Percentiles rank a stretch among this genome's conserved stretches.
These are phyloP conservation scores for Fusarium dimerum DNA, from an alignment of 2,329 filamentous ascomycete genomes.

Conservation along the genomic window DNA sequence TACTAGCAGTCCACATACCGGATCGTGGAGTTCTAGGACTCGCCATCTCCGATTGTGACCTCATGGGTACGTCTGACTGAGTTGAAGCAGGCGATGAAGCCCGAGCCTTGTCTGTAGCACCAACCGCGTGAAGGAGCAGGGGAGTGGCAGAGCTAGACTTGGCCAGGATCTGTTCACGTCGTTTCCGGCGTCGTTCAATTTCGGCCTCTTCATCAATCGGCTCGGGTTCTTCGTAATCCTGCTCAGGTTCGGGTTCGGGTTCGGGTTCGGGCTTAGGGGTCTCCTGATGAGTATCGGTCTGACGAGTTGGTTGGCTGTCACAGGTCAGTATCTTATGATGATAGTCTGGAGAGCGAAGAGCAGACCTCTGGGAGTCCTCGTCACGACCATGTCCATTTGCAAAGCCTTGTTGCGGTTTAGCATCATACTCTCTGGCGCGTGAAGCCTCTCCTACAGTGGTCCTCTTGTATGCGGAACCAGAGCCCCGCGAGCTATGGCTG, in stretches of 20 bases:
- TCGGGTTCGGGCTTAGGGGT: conserved; percentile 19
- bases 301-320: conserved; percentile 8
- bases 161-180: conserved; percentile 81
- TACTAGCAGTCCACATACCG: conserved; percentile 37
- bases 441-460: conserved; percentile 59
- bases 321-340: conserved; percentile 9
- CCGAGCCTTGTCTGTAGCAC: conserved; percentile 58
- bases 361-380: conserved; percentile 21
- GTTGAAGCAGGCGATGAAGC: conserved; percentile 55
- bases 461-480: conserved; percentile 63
- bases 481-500: conserved; percentile 46
- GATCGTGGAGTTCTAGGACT: conserved; percentile 53
- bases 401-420: conserved; percentile 65
- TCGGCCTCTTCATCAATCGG: conserved; percentile 79
- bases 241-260: conserved; percentile 22
- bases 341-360: background rate
- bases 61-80: conserved; percentile 43
- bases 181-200: conserved; percentile 81
- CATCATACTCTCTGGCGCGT: conserved; percentile 61
- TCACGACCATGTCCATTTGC: conserved; percentile 23
- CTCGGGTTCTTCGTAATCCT: conserved; percentile 55
- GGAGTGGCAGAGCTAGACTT: conserved; percentile 77
- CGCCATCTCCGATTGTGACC: conserved; percentile 30
- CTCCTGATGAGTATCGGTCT: background rate
- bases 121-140: conserved; percentile 73